Evolutionary conservation across 345 rosid species (phyloP).

Genomic region (Acer negundo): DNA sequence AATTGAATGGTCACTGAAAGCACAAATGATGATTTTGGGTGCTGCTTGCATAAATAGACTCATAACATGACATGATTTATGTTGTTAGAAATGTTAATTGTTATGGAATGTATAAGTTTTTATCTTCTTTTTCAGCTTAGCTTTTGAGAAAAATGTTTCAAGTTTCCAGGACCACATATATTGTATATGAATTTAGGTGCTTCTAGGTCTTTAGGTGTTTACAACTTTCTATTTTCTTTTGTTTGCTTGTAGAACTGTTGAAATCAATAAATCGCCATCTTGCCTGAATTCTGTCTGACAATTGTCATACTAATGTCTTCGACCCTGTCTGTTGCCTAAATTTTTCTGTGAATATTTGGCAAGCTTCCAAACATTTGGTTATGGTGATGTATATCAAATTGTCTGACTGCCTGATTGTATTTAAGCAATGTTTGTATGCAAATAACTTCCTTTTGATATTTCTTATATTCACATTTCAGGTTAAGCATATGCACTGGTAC

Average conservation of each 20-base stretch:
- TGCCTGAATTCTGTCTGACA: neutral
- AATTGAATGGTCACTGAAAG: neutral
- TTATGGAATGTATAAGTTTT: neutral
- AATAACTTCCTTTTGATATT: neutral
- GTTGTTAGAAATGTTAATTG: neutral
- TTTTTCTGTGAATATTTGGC: neutral
- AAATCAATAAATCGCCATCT: neutral
- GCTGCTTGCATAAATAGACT: neutral
- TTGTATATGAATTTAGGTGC: conserved; percentile 1
- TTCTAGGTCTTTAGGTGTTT: neutral
- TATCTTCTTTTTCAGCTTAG: neutral
- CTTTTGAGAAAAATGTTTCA: conserved; percentile 1
- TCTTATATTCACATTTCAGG: conserved; percentile 45
- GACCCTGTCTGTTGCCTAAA: neutral
- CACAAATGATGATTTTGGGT: neutral
- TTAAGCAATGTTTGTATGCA: neutral
- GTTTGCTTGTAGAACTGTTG: neutral
- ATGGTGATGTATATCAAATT: neutral
- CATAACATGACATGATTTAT: neutral
- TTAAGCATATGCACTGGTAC: conserved; percentile 96
- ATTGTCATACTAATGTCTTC: neutral
- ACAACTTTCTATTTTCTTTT: neutral
- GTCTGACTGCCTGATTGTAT: neutral
- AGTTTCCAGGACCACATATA: neutral
- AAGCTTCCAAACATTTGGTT: neutral